phyloP scores from a whole-genome alignment of 2,329 filamentous ascomycete genomes.

The Aspergillus fischeri region DNA sequence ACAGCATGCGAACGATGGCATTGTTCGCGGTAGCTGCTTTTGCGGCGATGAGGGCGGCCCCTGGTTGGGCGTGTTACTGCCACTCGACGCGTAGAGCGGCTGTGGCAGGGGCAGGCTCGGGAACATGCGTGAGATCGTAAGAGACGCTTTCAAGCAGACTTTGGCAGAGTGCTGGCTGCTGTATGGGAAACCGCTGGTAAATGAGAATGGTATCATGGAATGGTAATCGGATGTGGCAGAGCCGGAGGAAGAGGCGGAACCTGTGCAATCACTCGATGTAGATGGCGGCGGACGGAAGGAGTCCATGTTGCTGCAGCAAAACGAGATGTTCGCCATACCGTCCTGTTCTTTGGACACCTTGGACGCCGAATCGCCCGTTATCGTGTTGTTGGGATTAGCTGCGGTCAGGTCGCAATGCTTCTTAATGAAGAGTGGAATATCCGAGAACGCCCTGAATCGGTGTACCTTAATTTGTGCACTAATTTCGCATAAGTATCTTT shows the following conservation, averaged over 20 bases:
- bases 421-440: conserved; percentile 44
- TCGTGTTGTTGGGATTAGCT: conserved; percentile 18
- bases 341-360: conserved; percentile 14
- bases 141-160: conserved; percentile 38
- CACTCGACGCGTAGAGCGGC: conserved; percentile 17
- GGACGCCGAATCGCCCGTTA: conserved; percentile 6
- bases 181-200: conserved; percentile 38
- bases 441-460: conserved; percentile 44
- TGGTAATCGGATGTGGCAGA: conserved; percentile 29
- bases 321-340: conserved; percentile 28
- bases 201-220: conserved; percentile 26
- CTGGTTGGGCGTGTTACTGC: conserved; percentile 10
- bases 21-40: conserved; percentile 36
- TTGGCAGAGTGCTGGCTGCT: conserved; percentile 39
- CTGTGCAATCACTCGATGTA: conserved; percentile 27
- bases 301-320: conserved; percentile 29
- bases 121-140: conserved; percentile 41
- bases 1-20: conserved; percentile 46
- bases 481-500: conserved; percentile 4
- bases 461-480: conserved; percentile 46
- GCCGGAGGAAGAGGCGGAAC: conserved; percentile 31
- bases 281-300: conserved; percentile 25
- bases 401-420: conserved; percentile 42
- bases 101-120: conserved; percentile 36
- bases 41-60: conserved; percentile 13